phyloP scores from a whole-genome alignment of 1,284 basidiomycete species.

The Singerocomus inundabilis region DNA sequence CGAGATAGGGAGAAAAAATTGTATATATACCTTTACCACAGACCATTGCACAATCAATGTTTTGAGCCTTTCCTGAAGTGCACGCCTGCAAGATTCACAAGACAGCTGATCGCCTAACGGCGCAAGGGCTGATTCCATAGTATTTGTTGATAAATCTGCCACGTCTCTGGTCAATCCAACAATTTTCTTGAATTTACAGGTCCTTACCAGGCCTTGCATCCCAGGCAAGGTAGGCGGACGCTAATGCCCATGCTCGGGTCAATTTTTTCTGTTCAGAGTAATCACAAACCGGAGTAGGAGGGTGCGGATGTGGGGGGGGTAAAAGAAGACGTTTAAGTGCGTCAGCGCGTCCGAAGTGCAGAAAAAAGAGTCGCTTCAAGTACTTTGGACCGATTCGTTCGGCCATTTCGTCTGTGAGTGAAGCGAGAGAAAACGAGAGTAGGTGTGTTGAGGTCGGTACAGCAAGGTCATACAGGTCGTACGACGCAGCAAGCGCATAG shows the following conservation, averaged over 20 bases:
- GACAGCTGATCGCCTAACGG: slow-evolving; percentile 57
- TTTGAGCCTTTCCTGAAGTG: slow-evolving; percentile 64
- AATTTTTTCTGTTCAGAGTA: slow-evolving; percentile 61
- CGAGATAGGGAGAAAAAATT: not conserved
- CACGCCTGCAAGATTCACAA: slow-evolving; percentile 59
- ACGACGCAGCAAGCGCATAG: slow-evolving; percentile 55
- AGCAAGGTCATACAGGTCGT: slow-evolving; percentile 58
- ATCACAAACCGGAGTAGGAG: slow-evolving; percentile 55
- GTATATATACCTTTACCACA: slow-evolving; percentile 58
- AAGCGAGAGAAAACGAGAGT: slow-evolving; percentile 54
- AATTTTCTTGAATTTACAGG: not conserved
- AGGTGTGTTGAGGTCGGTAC: slow-evolving; percentile 59
- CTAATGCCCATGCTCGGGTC: slow-evolving; percentile 64
- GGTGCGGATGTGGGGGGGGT: slow-evolving; percentile 60
- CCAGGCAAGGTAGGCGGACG: slow-evolving; percentile 67
- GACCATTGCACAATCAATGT: slow-evolving; percentile 74
- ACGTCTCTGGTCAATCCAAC: slow-evolving; percentile 10
- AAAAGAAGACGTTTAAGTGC: slow-evolving; percentile 59
- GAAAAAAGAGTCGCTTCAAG: slow-evolving; percentile 42
- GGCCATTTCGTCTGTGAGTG: slow-evolving; percentile 59
- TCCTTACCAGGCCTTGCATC: slow-evolving; percentile 60
- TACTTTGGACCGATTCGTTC: slow-evolving; percentile 53
- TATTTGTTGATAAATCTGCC: slow-evolving; percentile 56
- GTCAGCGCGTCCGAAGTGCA: slow-evolving; percentile 43
- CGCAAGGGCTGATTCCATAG: slow-evolving; percentile 58